phyloP scores from a whole-genome alignment of 495 filamentous ascomycete species.

The Mytilinidion resinicola region DNA sequence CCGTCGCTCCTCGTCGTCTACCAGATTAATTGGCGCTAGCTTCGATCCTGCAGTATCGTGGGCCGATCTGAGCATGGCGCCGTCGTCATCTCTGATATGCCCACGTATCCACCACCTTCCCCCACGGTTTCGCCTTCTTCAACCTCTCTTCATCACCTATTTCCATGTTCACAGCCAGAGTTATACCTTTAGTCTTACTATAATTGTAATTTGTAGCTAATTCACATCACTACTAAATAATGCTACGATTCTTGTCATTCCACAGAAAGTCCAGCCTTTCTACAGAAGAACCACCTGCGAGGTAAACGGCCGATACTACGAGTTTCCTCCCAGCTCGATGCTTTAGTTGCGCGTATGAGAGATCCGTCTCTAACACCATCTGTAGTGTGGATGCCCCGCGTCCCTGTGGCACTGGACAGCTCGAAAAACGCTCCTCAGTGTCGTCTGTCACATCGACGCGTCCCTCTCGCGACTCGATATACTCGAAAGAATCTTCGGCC shows the following conservation, averaged over 20 bases:
- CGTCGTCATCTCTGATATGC: too few species aligned
- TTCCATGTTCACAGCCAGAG: too few species aligned
- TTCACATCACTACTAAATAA: neutral
- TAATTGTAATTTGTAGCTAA: neutral
- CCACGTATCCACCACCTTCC: too few species aligned
- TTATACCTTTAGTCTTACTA: too few species aligned
- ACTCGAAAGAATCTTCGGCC: slow-evolving; percentile 3
- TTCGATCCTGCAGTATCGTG: too few species aligned
- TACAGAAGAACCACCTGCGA: neutral
- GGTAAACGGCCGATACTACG: neutral
- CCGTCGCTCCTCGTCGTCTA: too few species aligned
- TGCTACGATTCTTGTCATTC: neutral
- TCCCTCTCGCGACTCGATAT: neutral
- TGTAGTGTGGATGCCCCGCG: slow-evolving; percentile 10
- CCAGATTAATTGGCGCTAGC: too few species aligned
- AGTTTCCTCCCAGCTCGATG: neutral
- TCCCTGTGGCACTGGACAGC: neutral
- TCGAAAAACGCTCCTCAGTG: neutral
- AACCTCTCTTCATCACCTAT: too few species aligned
- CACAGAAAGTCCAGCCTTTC: slow-evolving; percentile 2
- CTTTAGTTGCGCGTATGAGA: neutral
- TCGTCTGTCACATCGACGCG: slow-evolving; percentile 7
- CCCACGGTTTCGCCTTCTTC: too few species aligned
- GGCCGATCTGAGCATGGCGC: too few species aligned
- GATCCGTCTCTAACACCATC: neutral